Base-by-base conservation (phyloP, 2,329 filamentous ascomycete genomes). In the Cordyceps cateniannulata region DNA sequence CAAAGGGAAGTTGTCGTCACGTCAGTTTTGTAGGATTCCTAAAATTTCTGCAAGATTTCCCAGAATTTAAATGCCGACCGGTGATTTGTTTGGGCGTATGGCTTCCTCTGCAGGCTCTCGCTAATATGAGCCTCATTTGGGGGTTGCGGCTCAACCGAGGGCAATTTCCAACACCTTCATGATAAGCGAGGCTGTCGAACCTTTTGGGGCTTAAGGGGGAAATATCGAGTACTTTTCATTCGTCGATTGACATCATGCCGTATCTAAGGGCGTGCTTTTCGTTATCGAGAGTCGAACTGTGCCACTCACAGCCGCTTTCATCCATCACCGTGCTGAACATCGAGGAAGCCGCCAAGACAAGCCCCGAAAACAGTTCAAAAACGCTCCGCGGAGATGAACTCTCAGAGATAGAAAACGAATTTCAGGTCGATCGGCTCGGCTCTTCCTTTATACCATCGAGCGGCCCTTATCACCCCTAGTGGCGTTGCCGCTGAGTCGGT, bases 331-430 rank as follows among this genome's bases (percentile, higher is more conserved):
- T 42, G 32, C 32, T 12, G 14, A 10, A 6, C 8, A 32, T 9
- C 8, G 12, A 35, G 32, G 25, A 44, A 25, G 9, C 29, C 8
- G 9, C 25, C 14, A 20, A 7, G 29, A 24, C 8, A 10, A 32
- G 35, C n/a, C n/a, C n/a, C n/a, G n/a, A n/a, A n/a, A n/a, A n/a
- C n/a, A n/a, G n/a, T n/a, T n/a, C n/a, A 18, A 20, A n/a, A n/a
- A n/a, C 35, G 18, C 60, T 59, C 63, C 62, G 62, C 62, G 62
- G 62, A 65, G 63, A 62, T 61, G 60, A 45, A 45, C 8, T 32
- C 53, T 58, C 64, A 64, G 62, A 69, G 59, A 60, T 60, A 60
- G 59, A 60, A 55, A 60, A 60, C 50, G 18, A 25, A 32, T 22
- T 7, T 35, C 14, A 25, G 24, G 8, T 7, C 9, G 53, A 56